Base-by-base conservation (phyloP, 768 basidiomycete genomes). In the Mrakia blollopis region DNA sequence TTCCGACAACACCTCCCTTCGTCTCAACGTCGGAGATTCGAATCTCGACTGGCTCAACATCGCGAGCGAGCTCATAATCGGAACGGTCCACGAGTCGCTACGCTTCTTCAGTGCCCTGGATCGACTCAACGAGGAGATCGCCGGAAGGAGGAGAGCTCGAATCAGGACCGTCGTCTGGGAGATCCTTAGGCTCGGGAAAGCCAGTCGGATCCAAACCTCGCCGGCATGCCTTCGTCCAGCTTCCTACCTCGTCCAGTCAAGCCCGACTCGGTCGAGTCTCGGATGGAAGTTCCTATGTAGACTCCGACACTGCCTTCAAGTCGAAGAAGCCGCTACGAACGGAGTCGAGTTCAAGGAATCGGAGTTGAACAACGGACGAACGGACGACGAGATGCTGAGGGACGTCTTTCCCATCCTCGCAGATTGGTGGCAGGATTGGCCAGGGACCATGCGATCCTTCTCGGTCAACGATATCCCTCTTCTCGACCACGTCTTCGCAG, bases 191-290 rank as follows among this genome's bases (percentile, higher is more conserved):
- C 78, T 25, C 0, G 78, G 79, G 11, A 68, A 79, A 25, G 35
- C 75, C 7, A 47, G 76, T n/a, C 50, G 74, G 18, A 75, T 80
- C 37, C 47, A 67, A 25, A 78, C 80, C 4, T 91, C 94, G 81
- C 91, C 92, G 11, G 85, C 92, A 21, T 93, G 93, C 30, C 89
- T 91, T 44, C 92, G 89, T 41, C 92, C 93, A 68, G 91, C 92
- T 9, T 93, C 92, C 3, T 92, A 89, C 81, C 86, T 95, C 47
- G 88, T 94, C 35, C 92, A 92, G 81, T 88, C 86, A 63, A 92
- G 92, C 7, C 83, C 86, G 13, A 90, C 92, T 69, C 91, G 94
- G 35, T 87, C 87, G 35, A 89, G 92, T 78, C 83, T 87, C 0
- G 86, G 87, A 0, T 94, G 93, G 86, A 89, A 89, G 80, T 88